Base-by-base conservation (phyloP, 116 monocot genomes). In the Posidonia oceanica region DNA sequence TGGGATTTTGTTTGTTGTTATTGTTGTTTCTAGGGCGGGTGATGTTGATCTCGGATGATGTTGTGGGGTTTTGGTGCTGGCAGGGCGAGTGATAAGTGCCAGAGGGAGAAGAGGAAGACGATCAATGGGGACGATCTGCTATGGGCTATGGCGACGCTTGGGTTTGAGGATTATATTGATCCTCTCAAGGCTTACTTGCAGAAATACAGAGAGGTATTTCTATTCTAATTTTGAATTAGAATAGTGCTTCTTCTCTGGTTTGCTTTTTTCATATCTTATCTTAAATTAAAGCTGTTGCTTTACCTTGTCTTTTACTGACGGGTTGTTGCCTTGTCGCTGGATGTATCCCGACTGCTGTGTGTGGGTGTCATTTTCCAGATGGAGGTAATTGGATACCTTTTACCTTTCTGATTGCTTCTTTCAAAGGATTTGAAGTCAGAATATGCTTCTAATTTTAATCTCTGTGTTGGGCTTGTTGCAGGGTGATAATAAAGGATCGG, bases 81-180 rank as follows among this genome's bases (percentile, higher is more conserved):
- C 36, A 88, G 88, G 83, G 88, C 88, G 55, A 88, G 85, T 22
- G 88, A 88, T 67, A 88, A 88, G 78, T 88, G 88, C 65, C 84
- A 82, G 80, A 80, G 78, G 69, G 88, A 88, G 64, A 88, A 88
- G 76, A 70, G 88, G 71, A 88, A 88, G 74, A 88, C 88, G 29
- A 88, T 88, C 20, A 88, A 88, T 54, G 88, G 88, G 1, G 85
- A 88, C 52, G 88, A 88, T 83, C 71, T 88, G 64, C 78, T 88
- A 11, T 88, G 85, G 85, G 80, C 88, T 39, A 88, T 85, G 88
- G 85, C 80, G 36, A 88, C 85, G 2, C 67, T 89, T 63, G 88
- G 88, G n/a, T 89, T 89, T 70, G 88, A 89, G 75, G 88, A 89
- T 52, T 89, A 89, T 59, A 80, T 89, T 42, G 88, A 89, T 13